Base-by-base conservation (phyloP, 2,329 filamentous ascomycete species). In the Ascochyta pisi region DNA sequence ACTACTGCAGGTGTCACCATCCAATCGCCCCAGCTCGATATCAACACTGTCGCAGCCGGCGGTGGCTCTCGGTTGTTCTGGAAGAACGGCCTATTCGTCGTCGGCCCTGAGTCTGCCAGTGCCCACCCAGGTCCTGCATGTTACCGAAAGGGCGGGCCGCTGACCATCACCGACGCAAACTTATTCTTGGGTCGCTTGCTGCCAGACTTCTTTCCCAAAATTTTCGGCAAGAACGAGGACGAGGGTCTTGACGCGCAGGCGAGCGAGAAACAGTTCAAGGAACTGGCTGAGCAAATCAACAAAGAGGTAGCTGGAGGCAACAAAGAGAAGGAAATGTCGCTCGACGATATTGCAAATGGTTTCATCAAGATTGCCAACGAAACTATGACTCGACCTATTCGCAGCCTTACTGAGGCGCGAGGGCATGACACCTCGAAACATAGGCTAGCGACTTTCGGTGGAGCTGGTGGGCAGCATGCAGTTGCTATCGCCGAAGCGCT, bases 1-100 rank as follows among this genome's bases (percentile, higher is more conserved):
- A 96, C 91, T 0, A 96, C 92, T 1, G 93, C 93, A 0, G 93
- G 93, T n/a, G 91, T 96, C 0, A 94, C 92, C 0, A 95, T 96
- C 26, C 92, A 96, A 68, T 93, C 90, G 1, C 93, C 93, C 0
- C 92, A 96, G 69, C 83, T 96, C 0, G 92, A 96, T 69, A 96
- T 96, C 78, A 96, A 96, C 75, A 97, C 93, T 0, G 93, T 97
- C 1, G 93, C 93, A 6, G 93, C 93, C 3, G 93, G 93, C 42
- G 93, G 93, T 60, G 92, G 92, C 6, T 94, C 90, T 0, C 83
- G 89, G 27, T 81, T 97, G 3, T 95, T 96, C 76, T 96, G 91
- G 83, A 87, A 86, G 60, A 96, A 96, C 62, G 92, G 93, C 0
- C 80, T 97, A 0, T 96, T 97, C 63, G 89, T 93, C 0, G 92